phyloP scores from a whole-genome alignment of 495 filamentous ascomycete species.

The Podospora fimiseda region DNA sequence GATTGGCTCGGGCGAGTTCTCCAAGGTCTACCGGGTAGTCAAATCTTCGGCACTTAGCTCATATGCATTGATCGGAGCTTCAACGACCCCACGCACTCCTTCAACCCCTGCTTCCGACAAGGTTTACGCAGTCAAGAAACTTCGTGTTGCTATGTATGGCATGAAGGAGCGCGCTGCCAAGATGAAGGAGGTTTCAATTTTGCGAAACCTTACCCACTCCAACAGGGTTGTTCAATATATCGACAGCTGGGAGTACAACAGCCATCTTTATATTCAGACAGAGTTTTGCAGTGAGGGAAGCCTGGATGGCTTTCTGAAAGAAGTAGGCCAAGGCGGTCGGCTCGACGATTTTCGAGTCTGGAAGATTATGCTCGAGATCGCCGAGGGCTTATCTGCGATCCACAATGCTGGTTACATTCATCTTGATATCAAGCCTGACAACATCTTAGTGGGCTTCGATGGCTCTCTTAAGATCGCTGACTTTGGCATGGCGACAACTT shows the following conservation, averaged over 20 bases:
- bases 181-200: slow-evolving; percentile 70
- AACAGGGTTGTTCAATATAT: slow-evolving; percentile 79
- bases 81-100: slow-evolving; percentile 29
- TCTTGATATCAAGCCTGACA: slow-evolving; percentile 91
- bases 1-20: slow-evolving; percentile 86
- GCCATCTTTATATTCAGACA: slow-evolving; percentile 88
- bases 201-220: slow-evolving; percentile 62
- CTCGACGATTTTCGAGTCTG: slow-evolving; percentile 96
- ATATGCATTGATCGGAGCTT: slow-evolving; percentile 18
- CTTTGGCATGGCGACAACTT: slow-evolving; percentile 83
- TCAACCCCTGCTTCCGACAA: slow-evolving; percentile 40
- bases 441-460: slow-evolving; percentile 84
- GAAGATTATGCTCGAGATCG: slow-evolving; percentile 87
- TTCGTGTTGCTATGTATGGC: slow-evolving; percentile 69
- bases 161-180: slow-evolving; percentile 67
- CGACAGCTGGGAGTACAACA: slow-evolving; percentile 76
- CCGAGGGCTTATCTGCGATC: slow-evolving; percentile 80
- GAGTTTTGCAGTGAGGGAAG: slow-evolving; percentile 93
- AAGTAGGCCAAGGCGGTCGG: slow-evolving; percentile 72
- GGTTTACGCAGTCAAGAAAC: slow-evolving; percentile 91
- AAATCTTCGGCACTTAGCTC: slow-evolving; percentile 22
- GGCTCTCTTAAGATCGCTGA: slow-evolving; percentile 91
- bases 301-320: slow-evolving; percentile 70
- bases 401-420: slow-evolving; percentile 86
- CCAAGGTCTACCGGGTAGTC: slow-evolving; percentile 77